Base-by-base conservation (phyloP, 768 basidiomycete genomes). In the Cantharellus cinnabarinus region DNA sequence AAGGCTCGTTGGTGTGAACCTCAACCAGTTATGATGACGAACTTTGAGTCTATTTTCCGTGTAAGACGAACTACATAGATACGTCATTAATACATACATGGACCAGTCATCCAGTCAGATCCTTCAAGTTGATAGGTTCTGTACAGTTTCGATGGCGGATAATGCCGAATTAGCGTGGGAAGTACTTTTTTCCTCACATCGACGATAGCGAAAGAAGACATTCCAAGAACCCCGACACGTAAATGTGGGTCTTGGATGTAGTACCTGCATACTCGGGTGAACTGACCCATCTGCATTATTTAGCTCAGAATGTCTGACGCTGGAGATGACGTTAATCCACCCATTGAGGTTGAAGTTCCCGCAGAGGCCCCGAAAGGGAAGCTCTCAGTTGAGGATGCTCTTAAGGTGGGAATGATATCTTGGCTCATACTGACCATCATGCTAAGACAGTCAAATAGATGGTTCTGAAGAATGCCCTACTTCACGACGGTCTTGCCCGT, bases 391-490 rank as follows among this genome's bases (percentile, higher is more conserved):
- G 94, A 99, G 77, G 91, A 95, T 57, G 87, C 86, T 66, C 85
- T 89, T 71, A 82, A 88, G 77, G 86, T 85, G 59, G 64, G 38
- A 14, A 14, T 44, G 4, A 37, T 3, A 5, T 50, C 29, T 50
- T 14, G 2, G n/a, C 2, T 2, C 41, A 35, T 15, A 15, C 14
- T 5, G 60, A 63, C 20, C 20, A 29, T 29, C 20, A 29, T 29
- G 20, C 20, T 29, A 29, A 29, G 20, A 29, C 20, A 29, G 20
- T 10, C 5, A 5, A 71, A 58, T 70, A 97, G 86, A 85, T 94
- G 86, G 94, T 99, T 64, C 77, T 99, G 80, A 99, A 98, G 80
- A 95, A 90, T 69, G 89, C 94, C 60, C 83, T 99, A 67, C 83
- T 91, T 64, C 93, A 97, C 76, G 94, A 99, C 70, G 93, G 94